Percentiles rank a stretch among this genome's conserved stretches.
Evolutionary conservation across 1,284 basidiomycete species (phyloP).

Genomic region (Tylopilus orsonianus): DNA sequence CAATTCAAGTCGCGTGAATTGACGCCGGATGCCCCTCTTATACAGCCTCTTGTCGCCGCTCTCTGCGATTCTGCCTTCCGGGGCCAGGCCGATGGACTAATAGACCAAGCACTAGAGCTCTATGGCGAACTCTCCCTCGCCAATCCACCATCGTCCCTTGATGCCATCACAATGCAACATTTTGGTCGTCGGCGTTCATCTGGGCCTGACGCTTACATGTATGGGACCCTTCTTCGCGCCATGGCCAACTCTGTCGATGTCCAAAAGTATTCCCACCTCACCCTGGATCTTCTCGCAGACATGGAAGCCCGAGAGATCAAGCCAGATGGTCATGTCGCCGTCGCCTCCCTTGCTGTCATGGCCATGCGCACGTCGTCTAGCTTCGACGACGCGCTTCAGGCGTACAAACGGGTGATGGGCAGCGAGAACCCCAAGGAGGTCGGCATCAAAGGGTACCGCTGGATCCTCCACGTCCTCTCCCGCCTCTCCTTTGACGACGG

Average conservation of each 20-base stretch:
- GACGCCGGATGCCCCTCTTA: constrained; percentile 45
- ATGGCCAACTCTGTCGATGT: constrained; percentile 45
- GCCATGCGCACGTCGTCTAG: constrained; percentile 56
- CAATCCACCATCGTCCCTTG: constrained; percentile 15
- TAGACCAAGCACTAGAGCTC: constrained; percentile 51
- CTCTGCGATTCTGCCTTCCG: constrained; percentile 42
- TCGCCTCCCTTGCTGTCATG: constrained; percentile 55
- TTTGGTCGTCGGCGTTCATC: constrained; percentile 31
- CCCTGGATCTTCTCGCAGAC: constrained; percentile 57
- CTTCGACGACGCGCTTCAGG: constrained; percentile 59
- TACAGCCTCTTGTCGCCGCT: constrained; percentile 51
- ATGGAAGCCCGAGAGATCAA: constrained; percentile 44
- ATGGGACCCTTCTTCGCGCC: constrained; percentile 55
- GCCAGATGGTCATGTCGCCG: constrained; percentile 39
- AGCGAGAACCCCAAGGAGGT: constrained; percentile 42
- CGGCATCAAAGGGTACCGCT: constrained; percentile 55
- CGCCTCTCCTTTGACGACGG: constrained; percentile 47
- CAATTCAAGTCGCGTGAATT: constrained; percentile 43
- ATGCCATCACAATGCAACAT: constrained; percentile 8
- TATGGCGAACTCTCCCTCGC: constrained; percentile 45
- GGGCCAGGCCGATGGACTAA: constrained; percentile 38
- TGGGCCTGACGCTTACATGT: constrained; percentile 51
- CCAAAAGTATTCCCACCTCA: constrained; percentile 47
- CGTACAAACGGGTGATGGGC: constrained; percentile 50
- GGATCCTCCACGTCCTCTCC: constrained; percentile 65